These are phyloP conservation scores for Abrus precatorius DNA, from an alignment of 306 rosid genomes.

Conservation along the genomic window DNA sequence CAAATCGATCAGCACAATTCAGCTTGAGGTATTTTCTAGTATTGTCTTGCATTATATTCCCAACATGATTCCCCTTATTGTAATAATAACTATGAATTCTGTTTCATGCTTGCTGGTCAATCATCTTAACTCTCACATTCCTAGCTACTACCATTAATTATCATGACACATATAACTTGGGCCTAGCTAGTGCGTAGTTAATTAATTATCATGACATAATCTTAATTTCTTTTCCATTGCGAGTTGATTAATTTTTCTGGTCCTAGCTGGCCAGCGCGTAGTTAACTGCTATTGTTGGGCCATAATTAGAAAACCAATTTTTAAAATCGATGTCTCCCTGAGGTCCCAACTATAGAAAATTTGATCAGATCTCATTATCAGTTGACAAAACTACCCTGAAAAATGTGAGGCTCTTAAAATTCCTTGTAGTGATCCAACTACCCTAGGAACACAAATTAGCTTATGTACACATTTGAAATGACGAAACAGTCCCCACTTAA, in stretches of 20 bases:
- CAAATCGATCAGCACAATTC: constrained; percentile 14
- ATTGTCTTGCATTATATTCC: not conserved
- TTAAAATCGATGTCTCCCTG: constrained; percentile 13
- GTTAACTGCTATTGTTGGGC: constrained; percentile 19
- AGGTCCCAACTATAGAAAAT: not conserved
- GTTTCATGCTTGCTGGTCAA: not conserved
- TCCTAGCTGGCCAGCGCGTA: not conserved
- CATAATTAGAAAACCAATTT: constrained; percentile 45
- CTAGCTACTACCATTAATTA: constrained; percentile 23
- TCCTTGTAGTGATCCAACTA: constrained; percentile 18
- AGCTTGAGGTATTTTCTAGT: constrained; percentile 44
- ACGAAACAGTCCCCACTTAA: constrained; percentile 42
- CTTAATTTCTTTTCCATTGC: not conserved
- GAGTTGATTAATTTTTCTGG: constrained; percentile 22
- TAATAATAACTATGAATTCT: not conserved
- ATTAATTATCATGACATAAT: constrained; percentile 10
- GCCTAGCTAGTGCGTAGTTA: not conserved
- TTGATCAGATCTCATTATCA: constrained; percentile 26
- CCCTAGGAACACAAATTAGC: not conserved
- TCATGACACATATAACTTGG: not conserved
- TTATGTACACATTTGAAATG: constrained; percentile 24
- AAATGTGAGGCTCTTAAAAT: constrained; percentile 41
- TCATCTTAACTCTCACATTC: constrained; percentile 7
- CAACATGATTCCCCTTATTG: too few relatives aligned
- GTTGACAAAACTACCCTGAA: constrained; percentile 45